Percentiles rank a stretch among this genome's conserved stretches.
Evolutionary conservation across 2,329 filamentous ascomycete genomes (phyloP).

Genomic region (Ophiostoma tasmaniense): DNA sequence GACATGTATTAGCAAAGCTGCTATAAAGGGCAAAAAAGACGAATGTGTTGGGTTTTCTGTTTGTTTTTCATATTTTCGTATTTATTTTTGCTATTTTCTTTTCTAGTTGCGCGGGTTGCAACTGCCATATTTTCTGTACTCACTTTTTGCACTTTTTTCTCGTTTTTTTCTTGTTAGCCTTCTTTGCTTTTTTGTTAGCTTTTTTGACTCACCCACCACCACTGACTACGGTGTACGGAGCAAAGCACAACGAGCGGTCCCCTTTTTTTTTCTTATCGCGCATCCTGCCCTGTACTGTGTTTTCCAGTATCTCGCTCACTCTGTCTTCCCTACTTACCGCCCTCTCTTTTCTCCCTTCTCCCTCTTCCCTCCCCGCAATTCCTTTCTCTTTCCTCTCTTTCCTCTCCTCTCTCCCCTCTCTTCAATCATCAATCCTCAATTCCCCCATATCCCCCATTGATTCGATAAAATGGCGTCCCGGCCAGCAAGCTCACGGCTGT

Average conservation of each 20-base stretch:
- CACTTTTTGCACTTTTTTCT: conserved; percentile 3
- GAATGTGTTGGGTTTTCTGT: not conserved
- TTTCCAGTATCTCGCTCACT: conserved; percentile 3
- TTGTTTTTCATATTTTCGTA: not conserved
- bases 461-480: conserved; percentile 28
- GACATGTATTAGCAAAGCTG: conserved; percentile 8
- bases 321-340: not conserved
- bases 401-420: conserved; percentile 9
- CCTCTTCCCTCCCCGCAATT: not conserved
- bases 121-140: not conserved
- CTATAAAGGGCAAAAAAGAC: conserved; percentile 12
- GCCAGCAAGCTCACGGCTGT: conserved; percentile 25
- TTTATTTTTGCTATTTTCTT: not conserved
- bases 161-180: not conserved
- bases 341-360: conserved; percentile 1
- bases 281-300: not conserved
- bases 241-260: conserved; percentile 6
- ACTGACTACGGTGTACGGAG: conserved; percentile 4
- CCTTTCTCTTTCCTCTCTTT: not conserved
- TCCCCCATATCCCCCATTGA: conserved; percentile 17
- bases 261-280: conserved; percentile 14
- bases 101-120: not conserved
- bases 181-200: not conserved
- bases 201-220: conserved; percentile 6
- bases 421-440: not conserved